Base-by-base conservation (phyloP, 1,284 basidiomycete genomes). In the Cryptococcus deneoformans region DNA sequence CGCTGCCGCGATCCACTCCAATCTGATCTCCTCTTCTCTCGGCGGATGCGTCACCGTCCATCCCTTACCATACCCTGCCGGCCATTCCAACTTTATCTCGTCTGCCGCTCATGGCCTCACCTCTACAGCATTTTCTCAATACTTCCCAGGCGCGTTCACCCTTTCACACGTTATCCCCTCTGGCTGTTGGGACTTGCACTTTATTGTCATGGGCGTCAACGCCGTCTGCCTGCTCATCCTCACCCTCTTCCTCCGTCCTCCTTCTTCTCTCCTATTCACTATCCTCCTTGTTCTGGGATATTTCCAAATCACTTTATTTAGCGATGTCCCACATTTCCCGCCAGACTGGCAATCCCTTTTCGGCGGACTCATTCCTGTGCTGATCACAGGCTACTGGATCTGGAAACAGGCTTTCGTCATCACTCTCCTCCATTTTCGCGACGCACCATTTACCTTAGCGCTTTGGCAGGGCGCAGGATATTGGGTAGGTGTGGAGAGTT, bases 401-500 rank as follows among this genome's bases (percentile, higher is more conserved):
- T 77, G 67, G 59, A 62, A 63, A 38, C 64, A 75, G 4, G 42
- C 62, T 3, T 70, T 77, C 54, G 57, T 63, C 12, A 48, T 57
- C 7, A 68, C 71, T 0, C 44, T 77, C 3, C n/a, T n/a, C 2
- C 71, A 65, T 0, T 77, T 74, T 50, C 58, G 35, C 10, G 43
- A 67, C 7, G 52, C 73, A 29, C 68, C 72, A 1, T 48, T 75
- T 35, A 72, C 74, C 40, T 29, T 60, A 39, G 69, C 64, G 6
- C 35, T 75, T 8, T 75, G 72, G 72, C 73, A 75, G 60, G 73
- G 75, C 0, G 38, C 61, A n/a, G 73, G 75, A 12, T 72, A 60
- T 57, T 77, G 75, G 75, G 63, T 77, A 40, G 75, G 75, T 2
- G 59, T 74, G 5, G 75, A 77, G 54, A 67, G 64, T 48, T 64